phyloP scores from a whole-genome alignment of 768 basidiomycete genomes.

The Pisolithus marmoratus region DNA sequence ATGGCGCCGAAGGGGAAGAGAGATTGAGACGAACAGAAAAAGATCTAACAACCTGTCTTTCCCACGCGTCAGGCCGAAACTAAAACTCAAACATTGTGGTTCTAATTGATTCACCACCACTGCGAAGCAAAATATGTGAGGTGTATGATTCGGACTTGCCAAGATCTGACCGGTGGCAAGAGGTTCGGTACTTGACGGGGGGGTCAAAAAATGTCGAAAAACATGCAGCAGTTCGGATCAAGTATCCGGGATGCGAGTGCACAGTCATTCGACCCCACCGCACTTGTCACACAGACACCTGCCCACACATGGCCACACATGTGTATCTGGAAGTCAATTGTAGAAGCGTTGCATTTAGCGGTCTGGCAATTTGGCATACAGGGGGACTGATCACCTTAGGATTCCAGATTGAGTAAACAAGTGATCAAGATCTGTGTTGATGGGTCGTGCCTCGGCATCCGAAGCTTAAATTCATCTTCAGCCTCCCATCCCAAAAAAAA shows the following conservation, averaged over 20 bases:
- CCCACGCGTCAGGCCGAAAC: conserved; percentile 19
- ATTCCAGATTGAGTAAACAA: no score
- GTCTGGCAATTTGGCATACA: no score
- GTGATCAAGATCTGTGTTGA: no score
- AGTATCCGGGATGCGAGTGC: neutral
- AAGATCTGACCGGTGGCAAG: neutral
- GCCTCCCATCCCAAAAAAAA: conserved; percentile 7
- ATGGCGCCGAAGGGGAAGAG: conserved; percentile 21
- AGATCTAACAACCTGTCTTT: conserved; percentile 24
- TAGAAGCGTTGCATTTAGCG: no score
- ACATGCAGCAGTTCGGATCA: neutral
- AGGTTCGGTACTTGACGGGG: neutral
- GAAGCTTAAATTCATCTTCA: no score
- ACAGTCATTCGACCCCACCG: neutral
- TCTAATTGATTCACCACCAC: neutral
- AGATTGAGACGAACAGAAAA: conserved; percentile 13
- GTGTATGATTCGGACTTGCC: neutral
- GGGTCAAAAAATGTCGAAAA: neutral
- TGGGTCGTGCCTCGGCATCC: no score
- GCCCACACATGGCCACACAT: no score
- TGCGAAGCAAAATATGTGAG: no score
- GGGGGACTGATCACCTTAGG: no score
- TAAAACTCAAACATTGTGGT: conserved; percentile 5
- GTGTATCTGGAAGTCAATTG: no score
- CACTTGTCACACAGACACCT: no score